Base-by-base conservation (phyloP, 495 filamentous ascomycete genomes). In the Aspergillus asperescens region DNA sequence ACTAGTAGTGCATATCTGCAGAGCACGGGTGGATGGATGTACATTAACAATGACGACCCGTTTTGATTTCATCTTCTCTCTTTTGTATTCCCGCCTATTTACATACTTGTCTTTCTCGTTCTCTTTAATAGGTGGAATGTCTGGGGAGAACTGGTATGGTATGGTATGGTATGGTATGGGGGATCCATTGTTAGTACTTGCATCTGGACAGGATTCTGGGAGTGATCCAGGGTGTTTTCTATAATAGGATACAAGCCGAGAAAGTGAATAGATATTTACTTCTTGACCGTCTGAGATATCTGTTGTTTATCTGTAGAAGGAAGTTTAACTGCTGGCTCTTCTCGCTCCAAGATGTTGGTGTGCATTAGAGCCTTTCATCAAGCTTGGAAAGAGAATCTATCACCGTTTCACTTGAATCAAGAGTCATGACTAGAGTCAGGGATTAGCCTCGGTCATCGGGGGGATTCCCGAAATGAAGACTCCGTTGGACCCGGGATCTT, bases 1-100 rank as follows among this genome's bases (percentile, higher is more conserved):
- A 32, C n/a, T 32, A 12, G 7, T 9, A 32, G 7, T 12, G 6
- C n/a, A 32, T n/a, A 12, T 39, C 3, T 29, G 48, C 23, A 38
- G 38, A 20, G 45, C 34, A 48, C n/a, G n/a, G n/a, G n/a, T n/a
- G n/a, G n/a, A 27, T 20, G 44, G 38, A 27, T 56, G 54, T 62
- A 56, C 55, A 59, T 59, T 54, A 56, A 32, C 41, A 40, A 51
- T 28, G 28, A 19, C 47, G 22, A n/a, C n/a, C n/a, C n/a, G n/a
- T n/a, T n/a, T n/a, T n/a, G n/a, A n/a, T n/a, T n/a, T n/a, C n/a
- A n/a, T 44, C 22, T 32, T 19, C 34, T 37, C 19, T 8, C 15
- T 37, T 18, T 15, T 19, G 34, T 5, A 4, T 37, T 13, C n/a
- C 24, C 15, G 3, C 25, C 8, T n/a, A n/a, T n/a, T n/a, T n/a